These are phyloP conservation scores for Hypoxylon sp. DNA, from an alignment of 2,329 filamentous ascomycete species.

Conservation along the genomic window DNA sequence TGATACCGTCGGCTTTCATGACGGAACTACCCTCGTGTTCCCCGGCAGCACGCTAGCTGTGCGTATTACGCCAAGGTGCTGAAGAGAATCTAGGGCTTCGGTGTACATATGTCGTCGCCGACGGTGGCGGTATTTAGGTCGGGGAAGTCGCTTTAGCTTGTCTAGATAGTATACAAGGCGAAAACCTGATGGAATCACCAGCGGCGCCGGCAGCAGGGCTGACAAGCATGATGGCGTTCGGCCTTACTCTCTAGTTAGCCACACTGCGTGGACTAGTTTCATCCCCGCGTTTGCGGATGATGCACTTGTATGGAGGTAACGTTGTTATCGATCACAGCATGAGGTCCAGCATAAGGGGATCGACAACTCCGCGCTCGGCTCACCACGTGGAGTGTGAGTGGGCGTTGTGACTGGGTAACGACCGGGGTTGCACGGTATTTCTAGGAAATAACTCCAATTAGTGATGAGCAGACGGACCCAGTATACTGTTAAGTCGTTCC, in stretches of 20 bases:
- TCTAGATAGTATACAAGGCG: background rate
- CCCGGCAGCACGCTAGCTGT: conserved; percentile 1
- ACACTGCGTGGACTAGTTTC: background rate
- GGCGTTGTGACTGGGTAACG: conserved; percentile 8
- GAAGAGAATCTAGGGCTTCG: background rate
- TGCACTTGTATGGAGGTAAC: background rate
- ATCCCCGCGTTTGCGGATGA: background rate
- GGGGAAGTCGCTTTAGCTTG: background rate
- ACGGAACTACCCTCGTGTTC: conserved; percentile 6
- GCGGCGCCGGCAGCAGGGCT: background rate
- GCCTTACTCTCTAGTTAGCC: background rate
- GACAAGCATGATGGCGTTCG: background rate
- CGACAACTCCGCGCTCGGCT: conserved; percentile 13
- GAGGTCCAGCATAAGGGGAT: conserved; percentile 7
- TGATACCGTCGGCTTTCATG: background rate
- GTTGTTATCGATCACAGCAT: background rate
- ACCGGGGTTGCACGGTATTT: background rate
- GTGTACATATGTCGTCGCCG: background rate
- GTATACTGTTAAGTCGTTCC: background rate
- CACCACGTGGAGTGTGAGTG: conserved; percentile 25
- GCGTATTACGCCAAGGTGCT: conserved; percentile 7
- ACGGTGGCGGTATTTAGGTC: conserved; percentile 1
- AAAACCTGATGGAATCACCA: background rate
- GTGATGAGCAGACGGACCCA: background rate
- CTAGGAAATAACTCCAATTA: background rate